phyloP scores from a whole-genome alignment of 352 stramenopile species.

The Thalassiosira sp. region DNA sequence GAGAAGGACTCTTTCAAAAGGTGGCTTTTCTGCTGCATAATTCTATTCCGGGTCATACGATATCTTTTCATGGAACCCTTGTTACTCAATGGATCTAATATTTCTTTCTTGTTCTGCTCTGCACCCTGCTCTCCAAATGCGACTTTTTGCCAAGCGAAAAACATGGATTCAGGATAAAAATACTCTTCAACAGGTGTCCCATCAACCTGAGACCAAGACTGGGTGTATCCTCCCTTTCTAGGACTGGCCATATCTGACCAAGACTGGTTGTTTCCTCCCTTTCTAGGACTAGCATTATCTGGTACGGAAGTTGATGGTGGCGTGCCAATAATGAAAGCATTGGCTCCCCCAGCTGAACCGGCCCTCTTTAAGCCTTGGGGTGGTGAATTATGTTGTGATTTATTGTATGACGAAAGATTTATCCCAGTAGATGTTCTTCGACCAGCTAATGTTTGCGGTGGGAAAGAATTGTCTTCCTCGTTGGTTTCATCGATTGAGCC shows the following conservation, averaged over 20 bases:
- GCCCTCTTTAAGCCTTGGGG: conserved; percentile 11
- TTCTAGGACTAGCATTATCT: conserved; percentile 10
- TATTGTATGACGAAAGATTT: conserved; percentile 27
- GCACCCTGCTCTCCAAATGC: conserved; percentile 69
- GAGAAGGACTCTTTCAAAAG: conserved; percentile 68
- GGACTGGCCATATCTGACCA: conserved; percentile 1
- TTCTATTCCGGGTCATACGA: conserved; percentile 66
- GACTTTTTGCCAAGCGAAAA: conserved; percentile 77
- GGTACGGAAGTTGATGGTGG: conserved; percentile 11
- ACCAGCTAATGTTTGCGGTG: conserved; percentile 2
- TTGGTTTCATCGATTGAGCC: conserved; percentile 10
- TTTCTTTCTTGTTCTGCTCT: conserved; percentile 23
- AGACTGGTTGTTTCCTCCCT: conserved; percentile 2
- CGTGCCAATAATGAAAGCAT: conserved; percentile 32
- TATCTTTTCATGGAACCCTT: conserved; percentile 76
- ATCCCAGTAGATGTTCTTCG: conserved; percentile 30
- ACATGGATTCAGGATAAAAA: conserved; percentile 65
- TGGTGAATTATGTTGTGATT: neutral
- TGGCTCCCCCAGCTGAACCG: conserved; percentile 23
- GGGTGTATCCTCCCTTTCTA: conserved; percentile 8
- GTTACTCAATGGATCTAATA: conserved; percentile 76
- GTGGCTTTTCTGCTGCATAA: conserved; percentile 54
- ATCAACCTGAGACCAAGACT: conserved; percentile 14
- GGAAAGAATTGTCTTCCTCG: conserved; percentile 13
- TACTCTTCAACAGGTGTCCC: conserved; percentile 23